phyloP scores from a whole-genome alignment of 371 early-diverging fungal species.

The Mucor piriformis region DNA sequence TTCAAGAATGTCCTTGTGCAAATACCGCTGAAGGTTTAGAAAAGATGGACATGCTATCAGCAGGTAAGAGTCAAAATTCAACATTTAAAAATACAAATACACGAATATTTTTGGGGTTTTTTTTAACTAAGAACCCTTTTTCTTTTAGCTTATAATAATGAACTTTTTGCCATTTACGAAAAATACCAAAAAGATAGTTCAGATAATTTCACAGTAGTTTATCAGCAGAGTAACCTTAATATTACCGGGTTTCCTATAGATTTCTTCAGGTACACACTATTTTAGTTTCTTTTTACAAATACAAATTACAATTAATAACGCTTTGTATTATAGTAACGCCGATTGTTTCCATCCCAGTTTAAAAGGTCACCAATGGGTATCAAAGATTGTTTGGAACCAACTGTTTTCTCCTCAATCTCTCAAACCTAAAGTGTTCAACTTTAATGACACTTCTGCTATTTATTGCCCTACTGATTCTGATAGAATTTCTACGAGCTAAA shows the following conservation, averaged over 20 bases:
- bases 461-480: conserved; percentile 48
- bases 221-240: conserved; percentile 26
- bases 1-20: conserved; percentile 13
- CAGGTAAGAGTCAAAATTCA: conserved; percentile 9
- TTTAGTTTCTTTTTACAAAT: neutral
- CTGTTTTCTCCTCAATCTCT: conserved; percentile 1
- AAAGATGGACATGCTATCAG: conserved; percentile 17
- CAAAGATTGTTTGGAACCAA: conserved; percentile 15
- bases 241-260: conserved; percentile 29
- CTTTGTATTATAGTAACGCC: conserved; percentile 8
- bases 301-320: neutral
- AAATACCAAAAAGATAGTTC: conserved; percentile 26
- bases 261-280: conserved; percentile 22
- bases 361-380: conserved; percentile 26
- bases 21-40: conserved; percentile 22
- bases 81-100: neutral
- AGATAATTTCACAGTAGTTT: conserved; percentile 28
- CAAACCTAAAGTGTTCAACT: conserved; percentile 26
- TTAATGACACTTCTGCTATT: conserved; percentile 22
- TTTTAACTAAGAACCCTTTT: no score
- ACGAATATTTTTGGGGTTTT: no score
- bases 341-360: conserved; percentile 27
- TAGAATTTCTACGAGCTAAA: conserved; percentile 29
- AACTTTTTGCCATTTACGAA: conserved; percentile 20
- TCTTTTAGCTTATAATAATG: conserved; percentile 24